Percentiles rank a stretch among this genome's conserved stretches.
These are phyloP conservation scores for Rubus idaeus DNA, from an alignment of 306 rosid species.

Conservation along the genomic window DNA sequence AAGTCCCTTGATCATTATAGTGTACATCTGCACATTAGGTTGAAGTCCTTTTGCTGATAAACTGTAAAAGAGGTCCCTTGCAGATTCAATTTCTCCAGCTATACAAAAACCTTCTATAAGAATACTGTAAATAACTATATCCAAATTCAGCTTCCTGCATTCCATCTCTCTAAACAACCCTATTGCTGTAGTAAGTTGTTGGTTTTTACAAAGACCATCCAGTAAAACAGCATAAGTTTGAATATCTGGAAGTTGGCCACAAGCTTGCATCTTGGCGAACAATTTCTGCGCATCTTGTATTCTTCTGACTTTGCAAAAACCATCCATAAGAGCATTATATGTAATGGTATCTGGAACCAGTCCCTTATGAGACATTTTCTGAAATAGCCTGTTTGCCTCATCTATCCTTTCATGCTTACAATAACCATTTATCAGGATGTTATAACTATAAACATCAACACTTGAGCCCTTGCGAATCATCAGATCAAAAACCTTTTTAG, in stretches of 20 bases:
- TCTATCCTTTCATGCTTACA: too few species aligned
- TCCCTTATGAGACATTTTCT: too few species aligned
- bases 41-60: too few species aligned
- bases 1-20: too few species aligned
- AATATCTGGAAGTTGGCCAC: neutral
- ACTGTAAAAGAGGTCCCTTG: neutral
- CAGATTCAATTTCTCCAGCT: neutral
- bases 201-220: slow-evolving; percentile 1
- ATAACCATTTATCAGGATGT: too few species aligned
- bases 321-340: too few species aligned
- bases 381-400: too few species aligned
- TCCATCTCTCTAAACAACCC: neutral
- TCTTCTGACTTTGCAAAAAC: neutral
- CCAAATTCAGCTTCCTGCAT: neutral
- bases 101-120: neutral
- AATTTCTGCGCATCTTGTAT: slow-evolving; percentile 27
- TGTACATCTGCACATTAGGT: too few species aligned
- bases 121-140: neutral
- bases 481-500: too few species aligned
- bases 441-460: too few species aligned
- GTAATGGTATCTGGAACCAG: too few species aligned
- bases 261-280: neutral
- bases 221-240: neutral
- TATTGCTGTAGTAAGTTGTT: neutral
- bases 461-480: too few species aligned